Conservation (phyloP, 805 yeast genomes). For the Candida insectorum region DNA sequence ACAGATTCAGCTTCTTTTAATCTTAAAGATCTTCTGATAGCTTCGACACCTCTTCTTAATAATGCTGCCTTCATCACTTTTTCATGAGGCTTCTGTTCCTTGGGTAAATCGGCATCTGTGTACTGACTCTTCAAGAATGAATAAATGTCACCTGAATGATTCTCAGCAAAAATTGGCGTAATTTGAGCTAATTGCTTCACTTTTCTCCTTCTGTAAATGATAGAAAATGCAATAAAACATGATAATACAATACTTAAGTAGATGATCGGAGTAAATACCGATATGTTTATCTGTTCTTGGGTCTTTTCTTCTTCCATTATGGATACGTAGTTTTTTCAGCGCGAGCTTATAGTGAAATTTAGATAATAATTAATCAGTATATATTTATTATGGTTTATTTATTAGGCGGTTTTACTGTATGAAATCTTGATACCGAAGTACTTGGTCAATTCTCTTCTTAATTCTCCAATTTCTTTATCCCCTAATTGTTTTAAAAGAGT, state of each 20-base stretch:
- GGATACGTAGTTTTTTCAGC: background rate
- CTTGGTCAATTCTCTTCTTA: constrained; percentile 64
- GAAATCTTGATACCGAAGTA: constrained; percentile 23
- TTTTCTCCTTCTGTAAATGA: constrained; percentile 59
- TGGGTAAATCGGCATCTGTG: constrained; percentile 35
- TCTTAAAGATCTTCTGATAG: constrained; percentile 77
- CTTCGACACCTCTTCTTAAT: constrained; percentile 72
- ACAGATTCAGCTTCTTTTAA: constrained; percentile 74
- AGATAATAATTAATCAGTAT: background rate
- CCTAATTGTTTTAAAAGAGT: constrained; percentile 1
- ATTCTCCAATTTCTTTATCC: constrained; percentile 12
- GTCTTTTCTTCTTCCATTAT: constrained; percentile 18
- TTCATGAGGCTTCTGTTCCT: constrained; percentile 61
- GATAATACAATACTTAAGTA: constrained; percentile 69
- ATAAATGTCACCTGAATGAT: constrained; percentile 64
- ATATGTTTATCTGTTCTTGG: constrained; percentile 25
- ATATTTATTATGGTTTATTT: background rate
- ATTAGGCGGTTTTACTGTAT: background rate
- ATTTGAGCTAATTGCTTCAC: constrained; percentile 51
- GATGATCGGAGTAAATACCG: constrained; percentile 62
- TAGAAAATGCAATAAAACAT: constrained; percentile 66
- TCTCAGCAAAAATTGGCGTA: constrained; percentile 71
- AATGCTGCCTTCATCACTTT: constrained; percentile 65
- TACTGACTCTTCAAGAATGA: constrained; percentile 49
- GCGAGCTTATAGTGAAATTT: background rate